A percentile compares a stretch with the other conserved stretches of the same genome.
phyloP scores from a whole-genome alignment of 2,329 filamentous ascomycete genomes.

The Talaromyces sp. region DNA sequence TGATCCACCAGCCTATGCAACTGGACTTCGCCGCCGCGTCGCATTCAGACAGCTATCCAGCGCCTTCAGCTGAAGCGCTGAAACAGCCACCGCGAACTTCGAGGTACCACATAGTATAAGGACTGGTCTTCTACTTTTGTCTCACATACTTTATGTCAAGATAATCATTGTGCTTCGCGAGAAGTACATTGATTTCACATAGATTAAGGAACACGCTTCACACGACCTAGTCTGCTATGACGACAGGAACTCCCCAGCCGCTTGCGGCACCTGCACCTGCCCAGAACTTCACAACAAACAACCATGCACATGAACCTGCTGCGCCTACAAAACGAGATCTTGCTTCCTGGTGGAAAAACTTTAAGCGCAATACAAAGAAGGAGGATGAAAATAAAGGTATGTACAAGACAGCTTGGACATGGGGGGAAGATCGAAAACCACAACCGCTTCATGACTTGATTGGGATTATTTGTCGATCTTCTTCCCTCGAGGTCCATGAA shows the following conservation, averaged over 20 bases:
- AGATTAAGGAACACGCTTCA: not conserved
- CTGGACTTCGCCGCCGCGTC: constrained; percentile 2
- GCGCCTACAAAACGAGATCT: constrained; percentile 84
- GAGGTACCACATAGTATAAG: not conserved
- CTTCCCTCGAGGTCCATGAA: not conserved
- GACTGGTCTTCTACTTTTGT: not conserved
- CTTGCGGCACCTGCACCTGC: constrained; percentile 35
- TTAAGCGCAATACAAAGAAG: constrained; percentile 69
- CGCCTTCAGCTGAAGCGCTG: constrained; percentile 16
- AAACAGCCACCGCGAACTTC: constrained; percentile 13
- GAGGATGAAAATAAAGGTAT: constrained; percentile 61
- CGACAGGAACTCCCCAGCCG: constrained; percentile 40
- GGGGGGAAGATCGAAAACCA: not conserved
- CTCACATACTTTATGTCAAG: not conserved
- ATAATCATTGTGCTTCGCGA: not conserved
- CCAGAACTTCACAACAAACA: constrained; percentile 30
- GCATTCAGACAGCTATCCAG: constrained; percentile 9
- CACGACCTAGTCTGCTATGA: constrained; percentile 28
- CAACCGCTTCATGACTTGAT: not conserved
- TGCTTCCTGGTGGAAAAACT: constrained; percentile 96
- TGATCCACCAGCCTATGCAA: constrained; percentile 1
- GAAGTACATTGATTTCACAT: not conserved
- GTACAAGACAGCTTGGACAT: constrained; percentile 20
- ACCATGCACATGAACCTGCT: constrained; percentile 45
- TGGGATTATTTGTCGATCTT: not conserved